These are phyloP conservation scores for Ophiocordyceps camponoti-rufipedis DNA, from an alignment of 2,329 filamentous ascomycete species.

Conservation along the genomic window DNA sequence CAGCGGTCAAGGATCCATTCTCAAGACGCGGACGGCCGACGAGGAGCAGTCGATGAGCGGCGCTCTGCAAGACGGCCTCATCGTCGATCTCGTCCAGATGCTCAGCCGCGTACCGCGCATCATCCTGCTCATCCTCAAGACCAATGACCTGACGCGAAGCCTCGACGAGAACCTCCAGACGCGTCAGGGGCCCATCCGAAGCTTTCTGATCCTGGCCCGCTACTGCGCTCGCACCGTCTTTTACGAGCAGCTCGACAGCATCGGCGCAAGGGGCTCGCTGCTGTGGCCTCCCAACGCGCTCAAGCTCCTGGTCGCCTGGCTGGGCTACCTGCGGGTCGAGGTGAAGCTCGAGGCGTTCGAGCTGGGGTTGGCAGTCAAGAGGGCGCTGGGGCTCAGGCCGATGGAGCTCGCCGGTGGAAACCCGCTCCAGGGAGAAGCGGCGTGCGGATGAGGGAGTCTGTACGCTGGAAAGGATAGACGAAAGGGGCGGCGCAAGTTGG, in stretches of 20 bases:
- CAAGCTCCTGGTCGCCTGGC: slow-evolving; percentile 35
- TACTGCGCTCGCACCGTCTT: slow-evolving; percentile 52
- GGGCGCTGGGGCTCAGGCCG: slow-evolving; percentile 18
- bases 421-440: slow-evolving; percentile 5
- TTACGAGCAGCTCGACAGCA: slow-evolving; percentile 42
- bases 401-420: slow-evolving; percentile 9
- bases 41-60: slow-evolving; percentile 80
- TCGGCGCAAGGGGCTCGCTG: slow-evolving; percentile 33
- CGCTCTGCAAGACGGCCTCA: slow-evolving; percentile 70
- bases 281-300: slow-evolving; percentile 38
- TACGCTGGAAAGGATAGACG: not conserved
- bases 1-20: slow-evolving; percentile 36
- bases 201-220: slow-evolving; percentile 48
- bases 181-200: slow-evolving; percentile 43
- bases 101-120: slow-evolving; percentile 79
- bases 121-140: slow-evolving; percentile 90
- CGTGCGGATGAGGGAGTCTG: not conserved
- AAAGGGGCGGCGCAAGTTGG: too few relatives aligned
- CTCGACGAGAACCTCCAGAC: slow-evolving; percentile 83
- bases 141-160: slow-evolving; percentile 86
- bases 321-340: slow-evolving; percentile 40
- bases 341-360: slow-evolving; percentile 46
- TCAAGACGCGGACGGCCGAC: slow-evolving; percentile 41
- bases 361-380: slow-evolving; percentile 37
- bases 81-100: slow-evolving; percentile 75